A percentile compares a stretch with the other conserved stretches of the same genome.
phyloP scores from a whole-genome alignment of 2,329 filamentous ascomycete genomes.

The Helicocarpus griseus region DNA sequence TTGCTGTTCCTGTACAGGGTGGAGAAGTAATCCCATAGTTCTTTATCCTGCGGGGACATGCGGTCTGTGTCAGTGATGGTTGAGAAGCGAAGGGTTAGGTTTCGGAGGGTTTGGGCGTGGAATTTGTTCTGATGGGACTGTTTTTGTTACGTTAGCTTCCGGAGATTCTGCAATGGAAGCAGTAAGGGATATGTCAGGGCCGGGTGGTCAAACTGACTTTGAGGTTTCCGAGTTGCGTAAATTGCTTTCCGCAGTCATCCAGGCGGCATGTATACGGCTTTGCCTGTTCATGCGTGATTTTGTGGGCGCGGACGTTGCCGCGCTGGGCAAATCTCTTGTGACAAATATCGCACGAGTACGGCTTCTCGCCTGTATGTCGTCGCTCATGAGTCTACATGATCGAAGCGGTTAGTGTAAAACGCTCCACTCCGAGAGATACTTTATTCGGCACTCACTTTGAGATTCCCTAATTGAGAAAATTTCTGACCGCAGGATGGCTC shows the following conservation, averaged over 20 bases:
- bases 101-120: slow-evolving; percentile 62
- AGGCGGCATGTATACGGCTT: slow-evolving; percentile 76
- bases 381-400: slow-evolving; percentile 64
- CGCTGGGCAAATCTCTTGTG: slow-evolving; percentile 76
- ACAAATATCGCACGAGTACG: slow-evolving; percentile 70
- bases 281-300: slow-evolving; percentile 64
- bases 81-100: slow-evolving; percentile 62
- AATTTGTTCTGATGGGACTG: slow-evolving; percentile 92
- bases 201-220: slow-evolving; percentile 49
- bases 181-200: neutral
- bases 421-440: neutral
- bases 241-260: slow-evolving; percentile 76
- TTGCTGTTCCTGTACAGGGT: slow-evolving; percentile 95
- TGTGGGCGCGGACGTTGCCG: slow-evolving; percentile 76
- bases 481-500: slow-evolving; percentile 63
- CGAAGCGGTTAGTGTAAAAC: slow-evolving; percentile 1
- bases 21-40: slow-evolving; percentile 76
- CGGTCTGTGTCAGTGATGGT: slow-evolving; percentile 50
- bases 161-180: neutral
- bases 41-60: slow-evolving; percentile 59
- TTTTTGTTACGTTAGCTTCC: slow-evolving; percentile 10
- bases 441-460: slow-evolving; percentile 54
- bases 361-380: slow-evolving; percentile 77
- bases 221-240: slow-evolving; percentile 83
- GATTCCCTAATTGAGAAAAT: slow-evolving; percentile 84